Conservation (phyloP, 441 rosid species). For the Eugenia klotzschiana region DNA sequence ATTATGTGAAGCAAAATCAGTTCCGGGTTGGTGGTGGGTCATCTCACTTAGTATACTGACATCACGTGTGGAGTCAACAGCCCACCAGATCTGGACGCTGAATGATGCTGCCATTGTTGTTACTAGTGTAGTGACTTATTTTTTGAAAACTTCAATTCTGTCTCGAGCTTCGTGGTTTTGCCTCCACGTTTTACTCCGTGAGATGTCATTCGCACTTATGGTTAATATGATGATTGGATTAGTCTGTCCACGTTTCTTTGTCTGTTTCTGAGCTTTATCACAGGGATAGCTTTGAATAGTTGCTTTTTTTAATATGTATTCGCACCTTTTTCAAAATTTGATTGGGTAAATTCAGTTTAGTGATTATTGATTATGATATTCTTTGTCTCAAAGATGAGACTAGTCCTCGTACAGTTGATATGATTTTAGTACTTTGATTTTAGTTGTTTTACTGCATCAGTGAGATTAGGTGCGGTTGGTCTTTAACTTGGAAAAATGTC, state of each 20-base stretch:
- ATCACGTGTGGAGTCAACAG: neutral
- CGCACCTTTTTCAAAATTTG: neutral
- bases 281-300: neutral
- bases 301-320: neutral
- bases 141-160: neutral
- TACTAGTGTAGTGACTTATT: neutral
- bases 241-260: neutral
- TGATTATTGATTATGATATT: neutral
- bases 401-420: neutral
- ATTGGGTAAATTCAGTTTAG: neutral
- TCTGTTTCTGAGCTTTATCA: neutral
- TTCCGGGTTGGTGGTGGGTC: neutral
- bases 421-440: neutral
- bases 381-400: neutral
- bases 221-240: neutral
- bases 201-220: neutral
- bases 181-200: neutral
- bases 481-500: neutral
- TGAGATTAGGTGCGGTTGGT: neutral
- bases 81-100: neutral
- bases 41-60: neutral
- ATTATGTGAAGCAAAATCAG: neutral
- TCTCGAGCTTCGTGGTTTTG: neutral
- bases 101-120: neutral
- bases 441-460: neutral